These are phyloP conservation scores for Zymoseptoria tritici DNA, from an alignment of 2,329 filamentous ascomycete genomes.

Conservation along the genomic window DNA sequence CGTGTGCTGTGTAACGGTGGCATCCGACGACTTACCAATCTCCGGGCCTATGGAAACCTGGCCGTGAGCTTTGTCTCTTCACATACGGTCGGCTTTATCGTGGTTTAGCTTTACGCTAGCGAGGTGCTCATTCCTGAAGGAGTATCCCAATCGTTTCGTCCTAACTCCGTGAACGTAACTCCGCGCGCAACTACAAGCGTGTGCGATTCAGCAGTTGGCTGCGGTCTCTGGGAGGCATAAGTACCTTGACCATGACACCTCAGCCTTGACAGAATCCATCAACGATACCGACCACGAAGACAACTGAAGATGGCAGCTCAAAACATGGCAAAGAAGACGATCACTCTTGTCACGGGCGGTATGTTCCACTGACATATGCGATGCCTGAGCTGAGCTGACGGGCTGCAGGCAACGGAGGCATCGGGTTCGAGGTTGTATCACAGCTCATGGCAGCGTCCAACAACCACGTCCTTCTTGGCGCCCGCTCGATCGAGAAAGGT, in stretches of 20 bases:
- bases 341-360: constrained; percentile 35
- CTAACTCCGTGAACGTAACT: background rate
- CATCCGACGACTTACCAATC: background rate
- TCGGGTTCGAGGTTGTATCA: constrained; percentile 39
- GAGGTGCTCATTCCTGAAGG: background rate
- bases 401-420: constrained; percentile 35
- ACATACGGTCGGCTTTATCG: background rate
- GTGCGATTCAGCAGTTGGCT: background rate
- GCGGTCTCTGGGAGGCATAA: background rate
- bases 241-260: background rate
- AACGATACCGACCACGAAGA: background rate
- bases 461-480: constrained; percentile 34
- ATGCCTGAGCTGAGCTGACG: background rate
- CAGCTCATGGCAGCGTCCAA: constrained; percentile 32
- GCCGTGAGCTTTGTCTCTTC: background rate
- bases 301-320: background rate
- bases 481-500: constrained; percentile 35
- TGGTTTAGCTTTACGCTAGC: background rate
- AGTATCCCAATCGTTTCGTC: background rate
- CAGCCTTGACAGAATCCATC: background rate
- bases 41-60: background rate
- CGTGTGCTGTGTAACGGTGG: background rate
- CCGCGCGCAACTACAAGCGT: background rate
- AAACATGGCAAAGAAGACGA: constrained; percentile 16
- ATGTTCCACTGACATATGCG: constrained; percentile 1